Percentiles rank a stretch among this genome's conserved stretches.
Evolutionary conservation across 2,329 filamentous ascomycete species (phyloP).

Genomic region (Teratosphaeria nubilosa): DNA sequence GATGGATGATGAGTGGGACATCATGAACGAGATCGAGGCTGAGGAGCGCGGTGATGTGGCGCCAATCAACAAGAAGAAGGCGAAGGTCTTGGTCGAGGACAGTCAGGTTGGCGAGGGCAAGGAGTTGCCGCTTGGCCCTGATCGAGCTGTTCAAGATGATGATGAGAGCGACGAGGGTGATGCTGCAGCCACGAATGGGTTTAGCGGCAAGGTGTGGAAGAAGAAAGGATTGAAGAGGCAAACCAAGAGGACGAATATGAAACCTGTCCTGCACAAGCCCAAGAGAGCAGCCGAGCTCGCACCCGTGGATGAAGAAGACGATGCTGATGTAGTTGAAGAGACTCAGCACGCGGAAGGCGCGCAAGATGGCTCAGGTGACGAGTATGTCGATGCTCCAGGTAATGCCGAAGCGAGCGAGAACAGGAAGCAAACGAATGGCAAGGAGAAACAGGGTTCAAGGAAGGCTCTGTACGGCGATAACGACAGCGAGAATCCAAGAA

Average conservation of each 20-base stretch:
- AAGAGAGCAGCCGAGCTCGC: conserved; percentile 17
- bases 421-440: not conserved
- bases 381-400: not conserved
- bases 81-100: conserved; percentile 31
- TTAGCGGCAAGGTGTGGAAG: conserved; percentile 50
- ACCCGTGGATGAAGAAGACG: conserved; percentile 3
- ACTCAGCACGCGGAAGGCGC: not conserved
- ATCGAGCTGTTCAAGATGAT: conserved; percentile 44
- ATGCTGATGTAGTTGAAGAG: conserved; percentile 2
- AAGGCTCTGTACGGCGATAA: not conserved
- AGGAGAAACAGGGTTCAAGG: not conserved
- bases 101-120: conserved; percentile 26
- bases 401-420: not conserved
- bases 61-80: conserved; percentile 2
- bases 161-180: conserved; percentile 33
- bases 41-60: conserved; percentile 18
- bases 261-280: conserved; percentile 23
- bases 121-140: conserved; percentile 37
- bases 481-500: conserved; percentile 6
- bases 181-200: conserved; percentile 42
- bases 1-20: conserved; percentile 64
- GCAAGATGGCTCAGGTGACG: not conserved
- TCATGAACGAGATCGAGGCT: conserved; percentile 59
- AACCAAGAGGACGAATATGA: conserved; percentile 55
- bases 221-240: conserved; percentile 78